A percentile compares a stretch with the other conserved stretches of the same genome.
Evolutionary conservation across 257 asterid species (phyloP).

Genomic region (Plectranthus barbatus): DNA sequence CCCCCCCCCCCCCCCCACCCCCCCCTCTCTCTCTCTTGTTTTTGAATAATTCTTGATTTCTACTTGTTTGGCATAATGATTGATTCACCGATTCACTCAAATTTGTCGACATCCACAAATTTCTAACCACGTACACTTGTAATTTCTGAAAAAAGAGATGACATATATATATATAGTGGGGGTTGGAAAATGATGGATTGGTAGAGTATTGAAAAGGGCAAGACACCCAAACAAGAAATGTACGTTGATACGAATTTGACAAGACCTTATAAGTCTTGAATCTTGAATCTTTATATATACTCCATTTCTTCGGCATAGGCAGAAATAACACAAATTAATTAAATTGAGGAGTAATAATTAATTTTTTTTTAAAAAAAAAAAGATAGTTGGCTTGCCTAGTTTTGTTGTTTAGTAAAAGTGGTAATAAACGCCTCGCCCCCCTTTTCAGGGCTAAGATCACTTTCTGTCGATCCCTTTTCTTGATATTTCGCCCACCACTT

Average conservation of each 20-base stretch:
- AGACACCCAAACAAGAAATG: constrained; percentile 16
- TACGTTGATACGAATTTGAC: constrained; percentile 31
- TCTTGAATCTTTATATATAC: too few relatives aligned
- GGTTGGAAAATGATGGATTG: background rate
- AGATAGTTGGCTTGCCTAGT: too few relatives aligned
- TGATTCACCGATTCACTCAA: background rate
- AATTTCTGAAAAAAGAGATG: too few relatives aligned
- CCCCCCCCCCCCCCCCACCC: too few relatives aligned
- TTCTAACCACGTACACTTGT: too few relatives aligned
- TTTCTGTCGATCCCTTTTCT: constrained; percentile 26
- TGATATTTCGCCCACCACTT: constrained; percentile 27
- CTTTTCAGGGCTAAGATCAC: constrained; percentile 23
- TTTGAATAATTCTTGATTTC: background rate
- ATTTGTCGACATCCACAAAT: background rate
- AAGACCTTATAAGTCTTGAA: constrained; percentile 33
- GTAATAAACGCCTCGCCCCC: constrained; percentile 4
- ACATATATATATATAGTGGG: too few relatives aligned
- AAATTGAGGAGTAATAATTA: too few relatives aligned
- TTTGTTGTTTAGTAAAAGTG: constrained; percentile 22
- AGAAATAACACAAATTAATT: too few relatives aligned
- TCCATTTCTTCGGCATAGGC: too few relatives aligned
- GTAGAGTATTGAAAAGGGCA: background rate
- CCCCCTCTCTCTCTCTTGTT: background rate
- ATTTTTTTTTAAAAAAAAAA: too few relatives aligned
- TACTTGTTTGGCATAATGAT: background rate